Evolutionary conservation across 2,329 filamentous ascomycete genomes (phyloP), one percentile per base, ranked within the genome.

Genomic region (Neopestalotiopsis clavispora): DNA sequence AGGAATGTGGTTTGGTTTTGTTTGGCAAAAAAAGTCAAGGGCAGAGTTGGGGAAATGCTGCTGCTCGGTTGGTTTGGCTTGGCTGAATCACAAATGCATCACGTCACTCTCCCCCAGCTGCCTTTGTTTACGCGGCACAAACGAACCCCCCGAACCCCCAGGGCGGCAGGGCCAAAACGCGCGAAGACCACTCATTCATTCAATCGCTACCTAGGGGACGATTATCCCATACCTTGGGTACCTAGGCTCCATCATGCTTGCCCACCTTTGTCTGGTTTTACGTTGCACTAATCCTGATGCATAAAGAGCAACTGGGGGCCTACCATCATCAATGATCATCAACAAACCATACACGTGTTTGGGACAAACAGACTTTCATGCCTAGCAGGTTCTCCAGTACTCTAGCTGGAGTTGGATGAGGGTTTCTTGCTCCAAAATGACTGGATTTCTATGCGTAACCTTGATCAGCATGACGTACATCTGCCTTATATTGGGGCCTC

Each of bases 81-180:
- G 70, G 67, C 59, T 40, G 70, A 56, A 68, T 42, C 67, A 71
- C 69, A 73, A 76, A 76, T 77, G 72, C 69, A 78, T 77, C 76
- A 78, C 76, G 76, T 77, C 77, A 77, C 76, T 73, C 14, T 56
- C 67, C 72, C 69, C 70, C 9, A 52, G 59, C n/a, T 23, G 57
- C 23, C 74, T 73, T 71, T 69, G 69, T 74, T 74, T 71, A 73
- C 73, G 69, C 38, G 38, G 38, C 65, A 69, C 65, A 71, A 14
- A 17, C 58, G 30, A 32, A 7, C 28, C 32, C 14, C 28, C 30
- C 23, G 23, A 28, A 28, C 23, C 23, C 59, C 30, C 14, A 42
- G 14, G 32, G 13, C 28, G 57, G 23, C 61, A 45, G 38, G 34
- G n/a, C 20, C 49, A 49, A 52, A 34, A 49, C 20, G 28, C 6